These are phyloP conservation scores for Claviceps citrina DNA, from an alignment of 2,329 filamentous ascomycete species.

Conservation along the genomic window DNA sequence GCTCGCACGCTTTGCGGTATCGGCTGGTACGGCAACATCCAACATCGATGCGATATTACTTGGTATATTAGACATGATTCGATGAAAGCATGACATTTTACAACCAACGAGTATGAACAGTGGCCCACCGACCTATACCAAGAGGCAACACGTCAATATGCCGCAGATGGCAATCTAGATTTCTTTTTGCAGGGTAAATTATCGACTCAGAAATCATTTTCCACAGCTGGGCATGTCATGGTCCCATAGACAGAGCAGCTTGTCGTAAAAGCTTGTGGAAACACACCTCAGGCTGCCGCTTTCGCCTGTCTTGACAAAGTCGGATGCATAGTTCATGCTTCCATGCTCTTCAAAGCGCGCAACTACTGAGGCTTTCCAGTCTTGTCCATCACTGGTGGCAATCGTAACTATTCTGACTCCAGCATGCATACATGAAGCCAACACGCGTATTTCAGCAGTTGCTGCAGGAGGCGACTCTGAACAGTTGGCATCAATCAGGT, in stretches of 20 bases:
- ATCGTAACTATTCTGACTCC: conserved; percentile 53
- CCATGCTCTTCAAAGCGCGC: conserved; percentile 68
- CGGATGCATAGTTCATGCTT: conserved; percentile 91
- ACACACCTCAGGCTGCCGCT: conserved; percentile 30
- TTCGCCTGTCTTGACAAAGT: conserved; percentile 35
- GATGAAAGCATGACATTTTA: no score
- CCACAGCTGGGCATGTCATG: conserved; percentile 6
- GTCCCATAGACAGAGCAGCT: conserved; percentile 52
- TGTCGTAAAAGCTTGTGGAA: conserved; percentile 67
- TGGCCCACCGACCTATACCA: no score
- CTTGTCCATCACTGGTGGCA: conserved; percentile 18
- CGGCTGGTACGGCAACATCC: no score
- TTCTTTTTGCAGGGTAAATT: no score
- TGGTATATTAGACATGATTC: no score
- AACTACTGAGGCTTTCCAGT: conserved; percentile 49
- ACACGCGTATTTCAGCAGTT: conserved; percentile 29
- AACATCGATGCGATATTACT: no score
- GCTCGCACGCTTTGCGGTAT: no score
- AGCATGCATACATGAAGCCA: conserved; percentile 90
- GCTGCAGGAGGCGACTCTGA: conserved; percentile 11
- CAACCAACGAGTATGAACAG: no score
- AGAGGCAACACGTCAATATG: no score
- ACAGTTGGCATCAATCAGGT: conserved; percentile 32
- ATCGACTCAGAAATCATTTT: not conserved
- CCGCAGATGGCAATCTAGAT: no score